Evolutionary conservation across 2,329 filamentous ascomycete species (phyloP), one percentile per base, ranked within the genome.

Genomic region (Calonectria hongkongensis): DNA sequence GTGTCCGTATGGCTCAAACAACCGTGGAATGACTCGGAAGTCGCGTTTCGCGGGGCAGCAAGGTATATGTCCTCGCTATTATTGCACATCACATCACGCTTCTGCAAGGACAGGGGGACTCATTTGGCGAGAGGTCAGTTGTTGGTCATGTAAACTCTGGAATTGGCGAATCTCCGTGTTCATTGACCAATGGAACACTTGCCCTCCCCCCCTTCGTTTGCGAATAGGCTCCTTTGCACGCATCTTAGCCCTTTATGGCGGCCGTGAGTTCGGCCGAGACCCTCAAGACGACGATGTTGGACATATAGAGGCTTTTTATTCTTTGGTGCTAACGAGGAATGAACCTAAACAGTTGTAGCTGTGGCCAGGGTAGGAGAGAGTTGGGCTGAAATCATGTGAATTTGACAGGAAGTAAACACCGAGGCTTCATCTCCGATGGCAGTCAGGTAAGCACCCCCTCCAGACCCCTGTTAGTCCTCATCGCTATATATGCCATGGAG

Each of bases 301-400:
- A 51, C 18, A 16, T 51, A n/a, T 3, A 48, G 21, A 33, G 45
- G 36, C 56, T 28, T 43, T 39, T 45, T 25, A 18, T 39, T 56
- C 18, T 33, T 63, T 13, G 45, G 33, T 25, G 12, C 41, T 27
- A 63, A 21, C 4, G 48, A 41, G 39, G 25, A 41, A 60, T 41
- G 39, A 41, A 25, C 36, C 54, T 27, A 25, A 41, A 21, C 16
- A 60, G 39, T 27, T 60, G 54, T 13, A 41, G 54, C 15, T 13
- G 13, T 60, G 25, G 13, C 54, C 54, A 13, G 54, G 21, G 33
- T 60, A 33, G n/a, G 41, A 25, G 30, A 13, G 33, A 60, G 54
- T 36, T 27, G 54, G 54, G 54, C 30, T 36, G 30, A 43, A 69
- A 71, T 67, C 68, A 71, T 71, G 60, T 71, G 68, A 71, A 70